Percentiles rank a stretch among this genome's conserved stretches.
Conservation (phyloP, 1,284 basidiomycete species). For the Pascua sp. region DNA sequence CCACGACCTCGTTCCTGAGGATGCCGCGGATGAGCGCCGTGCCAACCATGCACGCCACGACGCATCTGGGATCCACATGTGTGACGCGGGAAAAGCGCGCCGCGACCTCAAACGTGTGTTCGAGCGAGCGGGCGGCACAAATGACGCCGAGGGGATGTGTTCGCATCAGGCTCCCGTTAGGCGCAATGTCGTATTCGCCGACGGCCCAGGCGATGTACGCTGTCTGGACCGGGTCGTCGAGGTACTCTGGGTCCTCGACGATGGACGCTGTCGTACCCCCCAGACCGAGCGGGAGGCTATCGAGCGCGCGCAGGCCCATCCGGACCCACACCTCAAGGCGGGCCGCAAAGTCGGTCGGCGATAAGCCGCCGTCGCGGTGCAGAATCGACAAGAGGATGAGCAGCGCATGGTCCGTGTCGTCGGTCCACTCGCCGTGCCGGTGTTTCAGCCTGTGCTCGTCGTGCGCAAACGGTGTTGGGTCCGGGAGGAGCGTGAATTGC, state of each 20-base stretch:
- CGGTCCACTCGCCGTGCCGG: constrained; percentile 15
- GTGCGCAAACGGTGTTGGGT: constrained; percentile 12
- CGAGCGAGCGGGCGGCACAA: background rate
- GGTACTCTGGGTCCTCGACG: constrained; percentile 2
- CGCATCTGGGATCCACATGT: constrained; percentile 15
- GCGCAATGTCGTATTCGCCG: background rate
- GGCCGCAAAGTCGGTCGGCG: constrained; percentile 2
- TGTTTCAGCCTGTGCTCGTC: constrained; percentile 18
- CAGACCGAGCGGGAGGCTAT: constrained; percentile 12
- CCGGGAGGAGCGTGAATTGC: constrained; percentile 6
- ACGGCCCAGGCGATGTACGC: constrained; percentile 7
- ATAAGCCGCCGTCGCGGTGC: constrained; percentile 2
- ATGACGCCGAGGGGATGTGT: constrained; percentile 14
- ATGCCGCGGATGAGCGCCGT: constrained; percentile 13
- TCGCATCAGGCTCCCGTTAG: constrained; percentile 18
- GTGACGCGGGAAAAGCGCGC: constrained; percentile 9
- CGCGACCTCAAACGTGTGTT: constrained; percentile 7
- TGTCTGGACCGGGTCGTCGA: constrained; percentile 1
- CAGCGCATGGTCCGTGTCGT: constrained; percentile 20
- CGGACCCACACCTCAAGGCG: constrained; percentile 11
- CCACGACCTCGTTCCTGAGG: constrained; percentile 1
- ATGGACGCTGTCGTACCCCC: constrained; percentile 11
- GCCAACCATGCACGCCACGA: constrained; percentile 14
- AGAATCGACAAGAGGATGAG: constrained; percentile 14
- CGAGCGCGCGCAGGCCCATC: constrained; percentile 14